A percentile compares a stretch with the other conserved stretches of the same genome.
Evolutionary conservation across 371 early-diverging fungal species (phyloP).

Genomic region (Smittium mucronatum): DNA sequence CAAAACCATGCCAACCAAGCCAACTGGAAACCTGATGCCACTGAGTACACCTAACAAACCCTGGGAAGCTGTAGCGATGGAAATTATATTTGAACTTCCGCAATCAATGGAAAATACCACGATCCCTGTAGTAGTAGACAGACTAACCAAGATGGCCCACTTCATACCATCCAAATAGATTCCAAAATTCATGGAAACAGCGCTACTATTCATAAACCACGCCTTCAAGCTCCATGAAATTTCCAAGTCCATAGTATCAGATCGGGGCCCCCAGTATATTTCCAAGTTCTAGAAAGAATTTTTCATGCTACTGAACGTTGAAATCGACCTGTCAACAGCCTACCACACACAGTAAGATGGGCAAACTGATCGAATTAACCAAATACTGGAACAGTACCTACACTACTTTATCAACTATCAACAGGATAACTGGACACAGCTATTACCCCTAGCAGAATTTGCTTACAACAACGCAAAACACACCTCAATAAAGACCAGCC

Average conservation of each 20-base stretch:
- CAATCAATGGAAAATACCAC: slow-evolving; percentile 15
- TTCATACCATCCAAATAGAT: slow-evolving; percentile 17
- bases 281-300: slow-evolving; percentile 31
- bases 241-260: slow-evolving; percentile 27
- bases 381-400: slow-evolving; percentile 31
- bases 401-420: slow-evolving; percentile 19
- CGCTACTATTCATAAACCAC: slow-evolving; percentile 17
- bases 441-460: slow-evolving; percentile 31
- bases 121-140: slow-evolving; percentile 27
- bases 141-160: slow-evolving; percentile 24
- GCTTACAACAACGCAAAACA: slow-evolving; percentile 26
- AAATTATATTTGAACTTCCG: slow-evolving; percentile 30
- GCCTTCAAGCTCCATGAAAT: slow-evolving; percentile 26
- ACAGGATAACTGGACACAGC: slow-evolving; percentile 27
- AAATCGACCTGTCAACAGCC: slow-evolving; percentile 28
- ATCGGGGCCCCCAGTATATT: slow-evolving; percentile 33
- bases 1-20: slow-evolving; percentile 18
- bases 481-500: slow-evolving; percentile 13
- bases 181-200: slow-evolving; percentile 18
- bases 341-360: slow-evolving; percentile 42
- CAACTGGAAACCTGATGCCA: slow-evolving; percentile 14
- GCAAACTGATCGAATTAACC: slow-evolving; percentile 35
- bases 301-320: slow-evolving; percentile 15
- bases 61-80: slow-evolving; percentile 25
- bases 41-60: slow-evolving; percentile 14